Percentiles rank a stretch among this genome's conserved stretches.
phyloP scores from a whole-genome alignment of 768 basidiomycete genomes.

The Lentinula sp. region DNA sequence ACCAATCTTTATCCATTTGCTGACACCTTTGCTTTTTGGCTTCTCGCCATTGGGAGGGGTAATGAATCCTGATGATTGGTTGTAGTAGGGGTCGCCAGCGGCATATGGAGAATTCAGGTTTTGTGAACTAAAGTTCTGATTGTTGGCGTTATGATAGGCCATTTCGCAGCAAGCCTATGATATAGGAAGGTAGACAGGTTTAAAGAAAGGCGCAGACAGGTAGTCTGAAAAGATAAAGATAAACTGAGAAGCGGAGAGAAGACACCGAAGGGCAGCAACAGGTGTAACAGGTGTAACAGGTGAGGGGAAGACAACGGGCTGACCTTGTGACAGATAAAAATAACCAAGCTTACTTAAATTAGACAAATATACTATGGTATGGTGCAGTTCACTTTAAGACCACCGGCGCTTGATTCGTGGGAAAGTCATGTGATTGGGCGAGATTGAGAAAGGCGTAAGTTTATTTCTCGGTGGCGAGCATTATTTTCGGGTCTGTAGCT shows the following conservation, averaged over 20 bases:
- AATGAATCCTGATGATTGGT: slow-evolving; percentile 65
- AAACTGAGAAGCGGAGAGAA: background rate
- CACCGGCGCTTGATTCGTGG: too few relatives aligned
- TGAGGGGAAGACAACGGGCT: background rate
- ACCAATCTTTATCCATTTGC: slow-evolving; percentile 74
- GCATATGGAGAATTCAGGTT: slow-evolving; percentile 36
- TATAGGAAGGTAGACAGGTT: background rate
- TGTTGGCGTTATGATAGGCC: slow-evolving; percentile 4
- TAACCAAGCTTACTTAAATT: background rate
- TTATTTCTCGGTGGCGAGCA: too few relatives aligned
- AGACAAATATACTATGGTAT: background rate
- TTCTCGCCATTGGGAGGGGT: slow-evolving; percentile 37
- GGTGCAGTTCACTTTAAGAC: too few relatives aligned
- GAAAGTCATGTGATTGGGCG: too few relatives aligned
- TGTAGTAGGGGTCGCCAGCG: slow-evolving; percentile 59
- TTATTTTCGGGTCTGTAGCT: too few relatives aligned
- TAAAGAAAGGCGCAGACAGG: slow-evolving; percentile 6
- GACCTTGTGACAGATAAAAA: background rate
- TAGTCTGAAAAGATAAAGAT: slow-evolving; percentile 1
- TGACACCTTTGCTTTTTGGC: slow-evolving; percentile 36
- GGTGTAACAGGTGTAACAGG: background rate
- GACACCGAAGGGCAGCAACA: background rate
- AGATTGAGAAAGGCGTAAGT: too few relatives aligned
- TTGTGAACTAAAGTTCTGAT: background rate
- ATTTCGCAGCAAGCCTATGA: background rate